Evolutionary conservation across 768 basidiomycete species (phyloP).

Genomic region (Suillus tomentosus): DNA sequence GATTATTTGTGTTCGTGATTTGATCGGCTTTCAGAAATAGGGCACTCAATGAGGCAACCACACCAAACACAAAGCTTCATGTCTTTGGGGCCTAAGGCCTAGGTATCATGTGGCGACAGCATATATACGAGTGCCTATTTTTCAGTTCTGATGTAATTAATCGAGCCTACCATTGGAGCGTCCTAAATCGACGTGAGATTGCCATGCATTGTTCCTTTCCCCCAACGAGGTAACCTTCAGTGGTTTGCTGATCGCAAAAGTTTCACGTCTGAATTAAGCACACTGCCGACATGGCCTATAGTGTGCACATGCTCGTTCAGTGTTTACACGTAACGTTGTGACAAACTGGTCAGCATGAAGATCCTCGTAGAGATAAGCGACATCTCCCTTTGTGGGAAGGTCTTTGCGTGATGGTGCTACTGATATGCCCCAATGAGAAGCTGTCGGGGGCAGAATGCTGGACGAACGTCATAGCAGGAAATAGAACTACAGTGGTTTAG

Average conservation of each 20-base stretch:
- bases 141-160: background rate
- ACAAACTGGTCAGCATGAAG: too few species aligned
- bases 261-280: too few species aligned
- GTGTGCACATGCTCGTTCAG: too few species aligned
- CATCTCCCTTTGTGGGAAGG: slow-evolving; percentile 48
- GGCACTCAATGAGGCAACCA: slow-evolving; percentile 40
- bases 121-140: slow-evolving; percentile 44
- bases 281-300: too few species aligned
- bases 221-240: background rate
- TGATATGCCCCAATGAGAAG: too few species aligned
- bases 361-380: slow-evolving; percentile 11
- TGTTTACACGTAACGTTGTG: too few species aligned
- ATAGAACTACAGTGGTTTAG: background rate
- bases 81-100: slow-evolving; percentile 35
- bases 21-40: background rate
- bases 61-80: slow-evolving; percentile 60
- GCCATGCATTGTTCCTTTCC: slow-evolving; percentile 20
- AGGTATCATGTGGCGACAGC: slow-evolving; percentile 51
- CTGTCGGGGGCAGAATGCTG: too few species aligned
- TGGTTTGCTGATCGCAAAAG: too few species aligned
- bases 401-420: slow-evolving; percentile 20
- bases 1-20: background rate
- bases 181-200: background rate
- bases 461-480: too few species aligned
- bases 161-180: slow-evolving; percentile 36